Percentiles rank a stretch among this genome's conserved stretches.
Evolutionary conservation across 2,329 filamentous ascomycete species (phyloP).

Genomic region (Sporothrix globosa): DNA sequence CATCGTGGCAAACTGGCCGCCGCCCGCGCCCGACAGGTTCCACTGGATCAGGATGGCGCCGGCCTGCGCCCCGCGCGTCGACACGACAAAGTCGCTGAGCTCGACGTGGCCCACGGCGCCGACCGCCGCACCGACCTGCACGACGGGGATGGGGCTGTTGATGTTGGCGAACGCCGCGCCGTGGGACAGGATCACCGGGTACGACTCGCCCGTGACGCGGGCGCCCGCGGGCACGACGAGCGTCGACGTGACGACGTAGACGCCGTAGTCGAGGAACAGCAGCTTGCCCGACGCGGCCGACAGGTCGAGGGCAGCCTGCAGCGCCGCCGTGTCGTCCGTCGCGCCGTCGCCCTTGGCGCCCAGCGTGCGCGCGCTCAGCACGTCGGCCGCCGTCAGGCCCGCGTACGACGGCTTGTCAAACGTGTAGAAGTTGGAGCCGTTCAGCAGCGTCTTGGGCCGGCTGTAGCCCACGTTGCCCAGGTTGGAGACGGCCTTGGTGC

Average conservation of each 20-base stretch:
- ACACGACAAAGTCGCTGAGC: constrained; percentile 69
- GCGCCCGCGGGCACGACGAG: constrained; percentile 51
- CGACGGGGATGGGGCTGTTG: constrained; percentile 64
- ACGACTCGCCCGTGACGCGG: constrained; percentile 63
- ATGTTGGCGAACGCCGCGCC: constrained; percentile 60
- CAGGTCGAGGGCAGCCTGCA: constrained; percentile 60
- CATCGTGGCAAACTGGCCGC: constrained; percentile 44
- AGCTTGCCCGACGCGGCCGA: constrained; percentile 58
- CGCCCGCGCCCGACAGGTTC: constrained; percentile 62
- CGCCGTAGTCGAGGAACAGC: constrained; percentile 64
- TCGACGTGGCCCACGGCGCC: constrained; percentile 68
- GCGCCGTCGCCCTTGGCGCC: constrained; percentile 72
- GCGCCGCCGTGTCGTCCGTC: constrained; percentile 71
- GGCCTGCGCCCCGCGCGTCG: constrained; percentile 66
- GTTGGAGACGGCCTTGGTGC: constrained; percentile 42
- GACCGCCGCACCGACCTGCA: constrained; percentile 63
- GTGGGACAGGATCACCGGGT: constrained; percentile 58
- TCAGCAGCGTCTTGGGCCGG: constrained; percentile 60
- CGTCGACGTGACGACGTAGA: constrained; percentile 63
- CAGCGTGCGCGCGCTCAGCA: constrained; percentile 67
- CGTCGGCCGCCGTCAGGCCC: constrained; percentile 56
- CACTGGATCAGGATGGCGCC: constrained; percentile 73
- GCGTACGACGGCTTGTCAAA: constrained; percentile 77
- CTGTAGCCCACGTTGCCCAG: constrained; percentile 50
- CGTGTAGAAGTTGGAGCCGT: constrained; percentile 62